Percentiles rank a stretch among this genome's conserved stretches.
Conservation (phyloP, 148 eudicot genomes). For the Heliosperma pusillum region DNA sequence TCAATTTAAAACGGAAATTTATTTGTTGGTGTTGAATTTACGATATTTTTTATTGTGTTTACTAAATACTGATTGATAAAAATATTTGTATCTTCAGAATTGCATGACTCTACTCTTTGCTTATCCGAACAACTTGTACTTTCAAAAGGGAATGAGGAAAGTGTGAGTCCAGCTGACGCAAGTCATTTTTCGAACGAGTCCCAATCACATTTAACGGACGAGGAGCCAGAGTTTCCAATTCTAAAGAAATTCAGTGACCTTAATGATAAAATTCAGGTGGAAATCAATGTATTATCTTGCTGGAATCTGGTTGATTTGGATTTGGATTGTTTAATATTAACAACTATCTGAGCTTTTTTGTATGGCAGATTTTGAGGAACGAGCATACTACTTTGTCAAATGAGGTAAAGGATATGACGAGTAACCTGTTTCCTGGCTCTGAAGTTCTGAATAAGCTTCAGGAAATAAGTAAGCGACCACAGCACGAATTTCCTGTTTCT, state of each 20-base stretch:
- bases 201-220: conserved; percentile 32
- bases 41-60: no score
- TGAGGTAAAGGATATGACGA: conserved; percentile 63
- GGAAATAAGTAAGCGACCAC: conserved; percentile 51
- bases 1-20: background rate
- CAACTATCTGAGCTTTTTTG: conserved; percentile 1
- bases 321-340: background rate
- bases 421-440: conserved; percentile 56
- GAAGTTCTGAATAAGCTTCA: conserved; percentile 63
- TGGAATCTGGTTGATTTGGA: background rate
- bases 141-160: conserved; percentile 42
- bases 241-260: conserved; percentile 56
- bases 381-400: conserved; percentile 51
- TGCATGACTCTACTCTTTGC: background rate
- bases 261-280: conserved; percentile 55
- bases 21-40: background rate
- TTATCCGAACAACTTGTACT: background rate
- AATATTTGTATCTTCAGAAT: no score
- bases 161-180: conserved; percentile 28
- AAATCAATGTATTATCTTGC: no score
- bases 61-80: no score
- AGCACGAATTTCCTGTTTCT: background rate
- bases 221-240: conserved; percentile 63
- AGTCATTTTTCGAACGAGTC: conserved; percentile 36
- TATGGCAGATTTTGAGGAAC: conserved; percentile 60